Evolutionary conservation across 768 basidiomycete genomes (phyloP), one percentile per base, ranked within the genome.

Genomic region (Rhizopogon rudus): DNA sequence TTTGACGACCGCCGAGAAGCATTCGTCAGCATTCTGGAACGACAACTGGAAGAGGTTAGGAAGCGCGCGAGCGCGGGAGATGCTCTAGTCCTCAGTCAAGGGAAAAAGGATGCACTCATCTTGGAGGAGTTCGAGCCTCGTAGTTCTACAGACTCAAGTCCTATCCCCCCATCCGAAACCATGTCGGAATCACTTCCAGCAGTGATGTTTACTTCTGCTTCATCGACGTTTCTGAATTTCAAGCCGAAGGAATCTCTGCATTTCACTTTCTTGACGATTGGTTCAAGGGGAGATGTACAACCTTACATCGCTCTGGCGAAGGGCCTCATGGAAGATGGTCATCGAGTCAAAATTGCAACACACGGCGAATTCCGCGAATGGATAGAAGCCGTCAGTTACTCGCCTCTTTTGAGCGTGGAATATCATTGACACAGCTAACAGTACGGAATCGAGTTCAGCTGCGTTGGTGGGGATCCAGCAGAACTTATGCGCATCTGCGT

Each of bases 401-500:
- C 43, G 37, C 33, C 5, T 6, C 41, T 8, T 44, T 40, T 57
- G 2, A 25, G 46, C 14, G 20, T 35, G 28, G 60, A 5, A 55
- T 39, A 20, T 29, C 16, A 17, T 57, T 63, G 54, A 57, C 13
- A 33, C 9, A 54, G 40, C 50, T 56, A 10, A 37, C 59, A 97
- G 93, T 81, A 98, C 66, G 93, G 93, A n/a, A 97, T 99, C 63
- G 94, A 94, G 65, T 98, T 89, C 68, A 88, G 88, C 10, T 88
- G 82, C 60, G 94, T 98, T 42, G 96, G 97, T 10, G 96, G 96
- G 28, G 97, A 98, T 70, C 96, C 96, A 9, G 95, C 97, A 1
- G 96, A 98, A 70, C 75, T 99, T 41, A 95, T 98, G 94, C 82
- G 91, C 51, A 93, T 99, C 60, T 98, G 95, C 68, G 88, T 98